phyloP scores from a whole-genome alignment of 257 asterid species.

The Handroanthus guayacan region DNA sequence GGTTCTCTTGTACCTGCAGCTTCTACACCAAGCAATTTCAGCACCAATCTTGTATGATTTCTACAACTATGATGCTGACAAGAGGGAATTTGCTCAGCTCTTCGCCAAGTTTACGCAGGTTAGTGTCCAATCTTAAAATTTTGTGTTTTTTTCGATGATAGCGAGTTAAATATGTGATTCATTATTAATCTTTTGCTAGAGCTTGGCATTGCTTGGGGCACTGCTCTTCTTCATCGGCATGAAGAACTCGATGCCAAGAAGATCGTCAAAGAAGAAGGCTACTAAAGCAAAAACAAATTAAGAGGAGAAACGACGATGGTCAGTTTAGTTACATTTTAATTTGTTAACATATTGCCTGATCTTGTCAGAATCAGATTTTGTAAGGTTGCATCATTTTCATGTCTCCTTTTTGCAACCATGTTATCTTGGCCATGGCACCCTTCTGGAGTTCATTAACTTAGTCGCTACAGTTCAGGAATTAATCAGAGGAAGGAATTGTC shows the following conservation, averaged over 20 bases:
- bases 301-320: constrained; percentile 33
- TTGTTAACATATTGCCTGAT: constrained; percentile 2
- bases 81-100: constrained; percentile 67
- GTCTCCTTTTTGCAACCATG: constrained; percentile 21
- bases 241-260: constrained; percentile 83
- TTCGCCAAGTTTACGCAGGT: constrained; percentile 80
- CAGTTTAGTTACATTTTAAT: constrained; percentile 33
- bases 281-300: constrained; percentile 70
- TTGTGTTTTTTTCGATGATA: neutral
- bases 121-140: neutral
- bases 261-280: constrained; percentile 78
- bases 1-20: constrained; percentile 45
- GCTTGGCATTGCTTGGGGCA: constrained; percentile 82
- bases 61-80: constrained; percentile 84
- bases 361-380: constrained; percentile 36
- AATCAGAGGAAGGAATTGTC: constrained; percentile 18
- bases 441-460: constrained; percentile 18
- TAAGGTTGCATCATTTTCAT: constrained; percentile 42
- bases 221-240: constrained; percentile 85
- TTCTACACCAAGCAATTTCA: constrained; percentile 73
- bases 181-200: constrained; percentile 45
- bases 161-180: neutral
- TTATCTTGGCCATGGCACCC: constrained; percentile 15
- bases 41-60: constrained; percentile 82
- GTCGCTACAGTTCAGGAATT: constrained; percentile 22